A percentile compares a stretch with the other conserved stretches of the same genome.
Conservation (phyloP, 148 eudicot genomes). For the Chenopodium berlandieri region DNA sequence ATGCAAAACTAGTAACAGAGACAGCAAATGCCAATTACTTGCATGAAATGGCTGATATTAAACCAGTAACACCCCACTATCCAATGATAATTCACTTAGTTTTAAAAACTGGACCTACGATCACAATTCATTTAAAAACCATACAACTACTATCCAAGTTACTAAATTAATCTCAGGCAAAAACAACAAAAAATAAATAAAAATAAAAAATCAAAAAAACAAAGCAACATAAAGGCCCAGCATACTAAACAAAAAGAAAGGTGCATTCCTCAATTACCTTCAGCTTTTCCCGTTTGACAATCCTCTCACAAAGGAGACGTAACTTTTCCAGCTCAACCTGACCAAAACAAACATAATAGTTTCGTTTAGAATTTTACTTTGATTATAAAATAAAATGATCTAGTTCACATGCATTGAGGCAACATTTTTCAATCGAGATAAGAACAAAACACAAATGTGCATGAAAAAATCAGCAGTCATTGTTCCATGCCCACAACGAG, state of each 20-base stretch:
- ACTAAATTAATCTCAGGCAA: neutral
- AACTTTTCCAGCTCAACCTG: conserved; percentile 96
- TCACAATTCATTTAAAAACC: neutral
- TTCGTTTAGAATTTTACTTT: neutral
- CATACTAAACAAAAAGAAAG: neutral
- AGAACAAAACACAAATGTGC: no score
- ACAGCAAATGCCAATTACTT: neutral
- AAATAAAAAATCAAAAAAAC: neutral
- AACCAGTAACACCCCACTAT: neutral
- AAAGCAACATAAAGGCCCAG: neutral
- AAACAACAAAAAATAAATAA: neutral
- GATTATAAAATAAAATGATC: no score
- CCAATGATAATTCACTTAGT: neutral
- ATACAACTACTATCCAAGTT: neutral
- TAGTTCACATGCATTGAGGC: no score
- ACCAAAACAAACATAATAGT: conserved; percentile 13
- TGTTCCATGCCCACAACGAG: neutral
- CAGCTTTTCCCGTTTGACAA: conserved; percentile 80
- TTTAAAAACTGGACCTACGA: neutral
- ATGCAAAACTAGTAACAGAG: neutral
- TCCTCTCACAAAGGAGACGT: conserved; percentile 92
- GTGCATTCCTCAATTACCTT: conserved; percentile 47
- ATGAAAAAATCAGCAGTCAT: neutral
- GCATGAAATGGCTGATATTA: neutral
- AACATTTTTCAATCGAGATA: no score